Base-by-base conservation (phyloP, 345 rosid species). In the Balakata baccata region DNA sequence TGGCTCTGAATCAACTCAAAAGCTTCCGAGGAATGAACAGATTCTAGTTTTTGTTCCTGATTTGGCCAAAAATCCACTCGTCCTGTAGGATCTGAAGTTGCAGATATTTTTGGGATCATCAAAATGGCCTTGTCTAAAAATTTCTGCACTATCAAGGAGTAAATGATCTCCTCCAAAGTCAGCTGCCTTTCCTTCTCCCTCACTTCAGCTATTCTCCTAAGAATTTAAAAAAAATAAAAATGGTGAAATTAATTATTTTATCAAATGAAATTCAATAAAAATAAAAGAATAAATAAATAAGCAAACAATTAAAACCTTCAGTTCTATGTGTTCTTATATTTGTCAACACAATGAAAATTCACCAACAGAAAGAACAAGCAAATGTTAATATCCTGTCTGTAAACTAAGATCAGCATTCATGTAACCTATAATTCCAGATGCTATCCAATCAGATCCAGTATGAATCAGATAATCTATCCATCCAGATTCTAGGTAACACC, bases 1-100 rank as follows among this genome's bases (percentile, higher is more conserved):
- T 94, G 97, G 83, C 89, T 88, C 75, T 87, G 92, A 78, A 92
- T 94, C 98, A 94, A 90, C 79, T 94, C 97, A 53, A 88, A 89
- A 17, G 96, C 98, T 84, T 94, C 98, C 11, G 90, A 73, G 17
- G 98, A 94, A 80, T 94, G 98, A 77, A 92, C 88, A 10, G 89
- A 85, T 85, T 89, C 95, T 9, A 92, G 84, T 76, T 94, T 89
- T 63, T 85, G 82, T 79, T 92, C 97, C 84, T 94, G 97, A 74
- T 92, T 92, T 23, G 97, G 97, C 97, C 98, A 94, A 79, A 87
- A 86, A 87, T 89, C 97, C 64, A 94, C 86, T 8, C 95, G 84
- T 66, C 94, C 95, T 0, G 85, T 67, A 56, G 92, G 98, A 67
- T 94, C 98, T 68, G 91, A 86, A 11, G 92, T 87, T 67, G 76